Evolutionary conservation across 371 early-diverging fungal species (phyloP), one percentile per base, ranked within the genome.

Genomic region (Rhizopus arrhizus): DNA sequence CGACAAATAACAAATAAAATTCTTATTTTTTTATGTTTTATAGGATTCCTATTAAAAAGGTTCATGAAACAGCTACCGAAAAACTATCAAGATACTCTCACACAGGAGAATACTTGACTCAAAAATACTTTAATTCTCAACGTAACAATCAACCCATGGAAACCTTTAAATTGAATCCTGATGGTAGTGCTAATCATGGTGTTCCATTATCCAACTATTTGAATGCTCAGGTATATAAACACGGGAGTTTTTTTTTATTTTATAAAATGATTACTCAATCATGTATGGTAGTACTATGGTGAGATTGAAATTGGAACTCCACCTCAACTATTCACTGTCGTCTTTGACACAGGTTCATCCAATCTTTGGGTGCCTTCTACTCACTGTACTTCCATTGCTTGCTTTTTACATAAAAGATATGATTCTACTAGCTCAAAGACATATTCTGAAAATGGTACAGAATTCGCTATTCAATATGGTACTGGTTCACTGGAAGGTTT

Each of bases 311-410:
- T 95, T 41, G 95, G 95, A 33, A 89, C 91, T 12, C 97, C 96
- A 13, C 77, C 86, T 29, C 96, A 98, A 74, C 82, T 71, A 7
- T 98, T 98, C 78, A 87, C 87, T 31, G 94, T 96, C 32, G 90
- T 98, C 12, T 92, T 96, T 58, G 98, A 97, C 74, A 96, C 97
- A 7, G 97, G 95, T 22, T 93, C 94, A 28, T 88, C 91, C 36
- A 95, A 95, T 69, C 80, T 95, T 34, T 95, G 96, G 97, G 95
- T 97, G 12, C 97, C 97, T 4, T 93, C 93, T 15, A 89, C 89
- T 4, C 88, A 88, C 49, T 96, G 97, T 82, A 78, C 72, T 34
- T 91, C 93, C 2, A 92, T 97, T 64, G 93, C 97, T 5, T 97
- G 98, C 66, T 94, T 88, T 83, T 77, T 96, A 58, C 96, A 96